Base-by-base conservation (phyloP, 164 flowering plant species). In the Amborella trichopoda region DNA sequence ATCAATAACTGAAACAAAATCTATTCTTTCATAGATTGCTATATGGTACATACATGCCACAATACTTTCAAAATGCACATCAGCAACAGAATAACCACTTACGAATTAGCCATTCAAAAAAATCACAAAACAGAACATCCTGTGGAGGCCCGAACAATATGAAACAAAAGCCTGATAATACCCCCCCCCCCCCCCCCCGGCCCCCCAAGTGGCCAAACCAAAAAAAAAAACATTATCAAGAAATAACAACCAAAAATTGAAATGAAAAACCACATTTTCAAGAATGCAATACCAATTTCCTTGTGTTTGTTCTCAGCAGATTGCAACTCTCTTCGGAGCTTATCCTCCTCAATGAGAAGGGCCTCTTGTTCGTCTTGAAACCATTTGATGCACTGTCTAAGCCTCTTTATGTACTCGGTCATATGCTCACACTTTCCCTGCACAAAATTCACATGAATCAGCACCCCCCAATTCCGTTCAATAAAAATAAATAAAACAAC, bases 391-490 rank as follows among this genome's bases (percentile, higher is more conserved):
- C 90, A 87, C 14, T 62, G 63, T 54, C 72, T 68, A 23, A 87
- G 78, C 70, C 67, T 73, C 50, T 59, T 83, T 2, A 80, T 71
- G 28, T 77, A 72, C 13, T 75, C 94, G 23, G 61, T 48, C 83
- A 77, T 68, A 25, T 69, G 71, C 34, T 87, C 96, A 52, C 71
- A 61, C 60, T 71, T 83, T 33, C 78, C 87, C 96, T 87, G 56
- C 12, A 56, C 13, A 38, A n/a, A 40, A 25, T 14, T 19, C 12
- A 3, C 6, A 28, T 0, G 28, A 18, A 26, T 8, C 10, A 40
- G 21, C 4, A 10, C 2, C 8, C 23, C 11, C 20, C n/a, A n/a
- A 11, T 6, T 8, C 41, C 41, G 20, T 38, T 38, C 20, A 19
- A 38, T 16, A 38, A 38, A 16, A 16, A 16, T 6, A 11, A 9